phyloP scores from a whole-genome alignment of 2,329 filamentous ascomycete genomes.

The Fusarium sp. region DNA sequence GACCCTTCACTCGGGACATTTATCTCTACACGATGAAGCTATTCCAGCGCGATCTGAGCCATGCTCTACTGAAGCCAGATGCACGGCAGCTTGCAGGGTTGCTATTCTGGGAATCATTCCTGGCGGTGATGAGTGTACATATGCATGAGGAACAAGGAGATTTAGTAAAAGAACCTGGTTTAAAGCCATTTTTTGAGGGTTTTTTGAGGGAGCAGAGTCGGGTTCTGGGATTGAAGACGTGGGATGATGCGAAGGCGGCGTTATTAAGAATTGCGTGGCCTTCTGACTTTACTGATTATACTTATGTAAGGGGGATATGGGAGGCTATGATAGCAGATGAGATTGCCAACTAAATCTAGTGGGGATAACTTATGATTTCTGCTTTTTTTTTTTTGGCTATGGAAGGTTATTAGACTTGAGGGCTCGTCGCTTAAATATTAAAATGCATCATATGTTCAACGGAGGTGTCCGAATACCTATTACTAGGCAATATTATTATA shows the following conservation, averaged over 20 bases:
- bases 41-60: background rate
- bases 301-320: background rate
- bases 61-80: background rate
- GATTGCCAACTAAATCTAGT: background rate
- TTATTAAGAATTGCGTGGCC: constrained; percentile 1
- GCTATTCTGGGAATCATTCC: constrained; percentile 2
- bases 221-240: background rate
- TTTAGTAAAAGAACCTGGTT: background rate
- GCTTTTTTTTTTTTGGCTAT: no score
- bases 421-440: no score
- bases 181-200: background rate
- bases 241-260: background rate
- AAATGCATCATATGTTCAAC: background rate
- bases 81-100: background rate
- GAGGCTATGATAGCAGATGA: background rate
- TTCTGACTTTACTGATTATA: background rate
- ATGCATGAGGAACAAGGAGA: background rate
- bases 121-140: background rate
- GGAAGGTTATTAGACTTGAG: no score
- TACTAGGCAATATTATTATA: no score
- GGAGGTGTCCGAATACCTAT: no score
- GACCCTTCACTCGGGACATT: background rate
- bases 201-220: background rate
- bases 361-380: no score
- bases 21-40: constrained; percentile 10